Evolutionary conservation across 768 basidiomycete genomes (phyloP).

Genomic region (Udeniomyces megalosporus): DNA sequence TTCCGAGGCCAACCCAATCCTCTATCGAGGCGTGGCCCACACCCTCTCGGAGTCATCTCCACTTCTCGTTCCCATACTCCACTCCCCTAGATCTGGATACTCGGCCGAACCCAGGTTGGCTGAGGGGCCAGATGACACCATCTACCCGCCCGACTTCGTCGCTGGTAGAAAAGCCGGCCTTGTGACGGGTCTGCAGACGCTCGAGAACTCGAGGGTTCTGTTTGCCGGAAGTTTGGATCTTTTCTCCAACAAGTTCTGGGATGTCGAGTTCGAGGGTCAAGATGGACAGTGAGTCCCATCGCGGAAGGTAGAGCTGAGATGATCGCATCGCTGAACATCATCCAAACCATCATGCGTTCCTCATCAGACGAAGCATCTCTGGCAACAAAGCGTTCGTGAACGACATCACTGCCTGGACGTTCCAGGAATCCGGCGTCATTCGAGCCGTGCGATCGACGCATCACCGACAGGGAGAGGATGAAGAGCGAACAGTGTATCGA

Average conservation of each 20-base stretch:
- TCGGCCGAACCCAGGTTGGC: constrained; percentile 20
- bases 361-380: constrained; percentile 40
- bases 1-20: background rate
- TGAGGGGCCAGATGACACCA: constrained; percentile 8
- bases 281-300: constrained; percentile 34
- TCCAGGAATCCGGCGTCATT: constrained; percentile 69
- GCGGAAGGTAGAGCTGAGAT: background rate
- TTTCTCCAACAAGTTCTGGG: constrained; percentile 58
- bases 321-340: background rate
- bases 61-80: constrained; percentile 61
- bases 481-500: constrained; percentile 57
- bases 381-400: constrained; percentile 59
- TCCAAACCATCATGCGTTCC: no score
- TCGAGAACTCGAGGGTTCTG: constrained; percentile 54
- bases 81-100: constrained; percentile 40
- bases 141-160: constrained; percentile 35
- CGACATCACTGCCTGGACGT: constrained; percentile 74
- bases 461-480: constrained; percentile 48
- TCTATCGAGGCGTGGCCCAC: constrained; percentile 20
- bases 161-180: constrained; percentile 60
- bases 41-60: constrained; percentile 32
- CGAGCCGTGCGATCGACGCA: constrained; percentile 56
- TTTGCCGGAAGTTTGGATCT: constrained; percentile 69
- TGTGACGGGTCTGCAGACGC: constrained; percentile 78
- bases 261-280: constrained; percentile 39